phyloP scores from a whole-genome alignment of 2,329 filamentous ascomycete genomes.

The Monilinia polystroma region DNA sequence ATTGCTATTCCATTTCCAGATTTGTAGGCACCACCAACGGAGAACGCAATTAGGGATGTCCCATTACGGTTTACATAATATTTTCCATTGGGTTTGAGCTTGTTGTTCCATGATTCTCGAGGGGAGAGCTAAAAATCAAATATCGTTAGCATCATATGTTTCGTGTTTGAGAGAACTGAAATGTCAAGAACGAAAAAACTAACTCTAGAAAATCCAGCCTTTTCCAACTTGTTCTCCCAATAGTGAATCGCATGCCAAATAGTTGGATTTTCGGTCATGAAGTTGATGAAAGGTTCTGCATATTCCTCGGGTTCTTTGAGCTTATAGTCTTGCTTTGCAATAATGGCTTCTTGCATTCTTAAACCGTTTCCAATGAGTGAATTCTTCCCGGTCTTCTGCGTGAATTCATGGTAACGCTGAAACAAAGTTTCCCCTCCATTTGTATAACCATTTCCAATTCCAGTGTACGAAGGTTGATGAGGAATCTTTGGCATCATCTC shows the following conservation, averaged over 20 bases:
- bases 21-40: slow-evolving; percentile 75
- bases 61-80: slow-evolving; percentile 88
- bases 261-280: slow-evolving; percentile 86
- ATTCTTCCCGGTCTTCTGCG: neutral
- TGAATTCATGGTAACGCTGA: slow-evolving; percentile 30
- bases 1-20: slow-evolving; percentile 85
- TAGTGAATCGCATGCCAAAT: slow-evolving; percentile 86
- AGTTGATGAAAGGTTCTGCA: slow-evolving; percentile 81
- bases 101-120: slow-evolving; percentile 71
- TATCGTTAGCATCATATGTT: neutral
- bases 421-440: slow-evolving; percentile 27
- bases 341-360: neutral
- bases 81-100: slow-evolving; percentile 76
- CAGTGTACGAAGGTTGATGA: neutral
- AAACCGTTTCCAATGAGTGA: slow-evolving; percentile 5
- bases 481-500: neutral
- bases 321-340: slow-evolving; percentile 12
- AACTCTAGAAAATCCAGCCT: slow-evolving; percentile 71
- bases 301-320: slow-evolving; percentile 58
- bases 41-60: slow-evolving; percentile 81
- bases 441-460: too few relatives aligned
- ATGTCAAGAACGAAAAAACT: slow-evolving; percentile 27
- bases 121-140: slow-evolving; percentile 60
- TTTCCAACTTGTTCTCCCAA: slow-evolving; percentile 70
- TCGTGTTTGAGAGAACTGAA: neutral